These are phyloP conservation scores for Annona squamosa DNA, from an alignment of 164 flowering plant species.

Conservation along the genomic window DNA sequence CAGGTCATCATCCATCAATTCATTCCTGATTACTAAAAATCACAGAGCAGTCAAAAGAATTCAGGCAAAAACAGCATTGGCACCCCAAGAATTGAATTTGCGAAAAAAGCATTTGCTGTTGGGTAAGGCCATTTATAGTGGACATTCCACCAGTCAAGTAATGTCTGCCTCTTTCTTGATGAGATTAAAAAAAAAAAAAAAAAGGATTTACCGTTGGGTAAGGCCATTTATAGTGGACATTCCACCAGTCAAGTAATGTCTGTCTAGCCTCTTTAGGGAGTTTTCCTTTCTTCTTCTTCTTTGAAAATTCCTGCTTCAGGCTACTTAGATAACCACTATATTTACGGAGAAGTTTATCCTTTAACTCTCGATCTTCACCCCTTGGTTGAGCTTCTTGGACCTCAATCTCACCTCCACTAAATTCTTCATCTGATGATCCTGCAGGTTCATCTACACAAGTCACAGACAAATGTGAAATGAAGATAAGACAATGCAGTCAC, in stretches of 20 bases:
- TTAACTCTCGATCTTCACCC: slow-evolving; percentile 46
- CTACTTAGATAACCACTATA: slow-evolving; percentile 55
- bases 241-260: slow-evolving; percentile 66
- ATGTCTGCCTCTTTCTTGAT: slow-evolving; percentile 25
- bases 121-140: slow-evolving; percentile 79
- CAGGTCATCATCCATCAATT: no score
- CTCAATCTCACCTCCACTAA: slow-evolving; percentile 49
- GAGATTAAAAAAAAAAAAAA: no score
- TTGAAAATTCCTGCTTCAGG: slow-evolving; percentile 63
- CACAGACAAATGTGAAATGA: background rate
- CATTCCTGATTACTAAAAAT: background rate
- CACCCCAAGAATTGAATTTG: background rate
- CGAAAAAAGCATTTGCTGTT: slow-evolving; percentile 29
- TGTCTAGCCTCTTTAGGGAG: slow-evolving; percentile 65
- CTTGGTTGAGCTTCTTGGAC: slow-evolving; percentile 17
- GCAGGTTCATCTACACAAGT: slow-evolving; percentile 31
- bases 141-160: slow-evolving; percentile 68
- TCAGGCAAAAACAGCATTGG: background rate
- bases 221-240: slow-evolving; percentile 65
- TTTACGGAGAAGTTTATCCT: slow-evolving; percentile 47
- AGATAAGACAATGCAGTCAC: background rate
- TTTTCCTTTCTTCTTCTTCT: slow-evolving; percentile 69
- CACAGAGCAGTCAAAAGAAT: background rate
- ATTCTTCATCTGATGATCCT: slow-evolving; percentile 56
- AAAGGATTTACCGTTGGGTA: slow-evolving; percentile 51